Conservation (phyloP, 345 rosid species). For the Camelina sativa region DNA sequence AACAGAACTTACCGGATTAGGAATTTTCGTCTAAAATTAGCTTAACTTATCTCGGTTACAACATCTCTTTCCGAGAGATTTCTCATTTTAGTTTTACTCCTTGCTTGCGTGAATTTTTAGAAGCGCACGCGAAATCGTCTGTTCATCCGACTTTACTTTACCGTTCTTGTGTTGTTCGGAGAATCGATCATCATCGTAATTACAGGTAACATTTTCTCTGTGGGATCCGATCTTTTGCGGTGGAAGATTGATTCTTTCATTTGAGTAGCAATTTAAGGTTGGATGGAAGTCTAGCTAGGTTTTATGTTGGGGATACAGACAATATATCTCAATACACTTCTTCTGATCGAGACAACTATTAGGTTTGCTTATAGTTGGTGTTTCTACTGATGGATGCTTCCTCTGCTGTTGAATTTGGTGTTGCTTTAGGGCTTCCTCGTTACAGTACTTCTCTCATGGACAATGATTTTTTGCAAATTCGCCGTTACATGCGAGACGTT, state of each 20-base stretch:
- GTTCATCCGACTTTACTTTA: not conserved
- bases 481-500: not conserved
- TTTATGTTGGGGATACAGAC: not conserved
- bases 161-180: not conserved
- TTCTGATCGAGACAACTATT: too few species aligned
- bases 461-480: not conserved
- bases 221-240: not conserved
- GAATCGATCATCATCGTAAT: not conserved
- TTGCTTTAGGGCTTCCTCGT: not conserved
- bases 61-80: not conserved
- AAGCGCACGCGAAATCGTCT: not conserved
- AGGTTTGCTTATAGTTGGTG: not conserved
- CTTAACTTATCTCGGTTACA: not conserved
- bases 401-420: not conserved
- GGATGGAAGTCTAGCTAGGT: not conserved
- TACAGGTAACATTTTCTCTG: not conserved
- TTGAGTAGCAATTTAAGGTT: not conserved
- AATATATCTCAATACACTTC: not conserved
- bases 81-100: not conserved
- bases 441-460: not conserved
- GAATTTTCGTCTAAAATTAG: not conserved
- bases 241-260: not conserved
- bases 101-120: not conserved
- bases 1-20: not conserved
- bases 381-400: not conserved